Evolutionary conservation across 768 basidiomycete species (phyloP).

Genomic region (Suillus placidus): DNA sequence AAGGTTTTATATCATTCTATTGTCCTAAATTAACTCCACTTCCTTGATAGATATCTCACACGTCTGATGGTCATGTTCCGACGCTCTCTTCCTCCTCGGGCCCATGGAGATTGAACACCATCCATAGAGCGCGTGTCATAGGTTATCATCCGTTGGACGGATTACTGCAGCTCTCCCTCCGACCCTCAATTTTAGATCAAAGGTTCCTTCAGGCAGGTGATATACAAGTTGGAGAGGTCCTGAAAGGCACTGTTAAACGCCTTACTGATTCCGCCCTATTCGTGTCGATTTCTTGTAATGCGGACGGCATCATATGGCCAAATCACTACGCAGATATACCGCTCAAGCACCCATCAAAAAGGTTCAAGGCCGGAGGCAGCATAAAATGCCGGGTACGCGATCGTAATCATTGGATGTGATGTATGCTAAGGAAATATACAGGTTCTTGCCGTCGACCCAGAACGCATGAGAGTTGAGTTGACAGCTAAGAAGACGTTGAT

Average conservation of each 20-base stretch:
- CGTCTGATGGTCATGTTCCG: constrained; percentile 84
- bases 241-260: constrained; percentile 81
- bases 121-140: constrained; percentile 65
- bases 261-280: constrained; percentile 83
- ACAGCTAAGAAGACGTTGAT: constrained; percentile 92
- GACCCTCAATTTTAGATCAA: constrained; percentile 80
- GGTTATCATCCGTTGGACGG: constrained; percentile 88
- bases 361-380: constrained; percentile 63
- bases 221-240: constrained; percentile 79
- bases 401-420: constrained; percentile 37
- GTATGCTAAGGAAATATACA: background rate
- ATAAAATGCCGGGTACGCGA: constrained; percentile 83
- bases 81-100: constrained; percentile 72
- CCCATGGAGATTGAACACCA: constrained; percentile 77
- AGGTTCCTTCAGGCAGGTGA: constrained; percentile 84
- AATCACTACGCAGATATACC: constrained; percentile 93
- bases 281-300: constrained; percentile 81
- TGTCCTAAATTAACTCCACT: constrained; percentile 14
- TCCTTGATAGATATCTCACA: constrained; percentile 78
- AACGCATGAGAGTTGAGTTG: constrained; percentile 77
- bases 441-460: constrained; percentile 80
- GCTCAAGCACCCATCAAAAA: constrained; percentile 81
- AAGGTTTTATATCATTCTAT: constrained; percentile 31
- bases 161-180: constrained; percentile 83
- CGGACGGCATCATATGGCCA: constrained; percentile 94